Percentiles rank a stretch among this genome's conserved stretches.
Evolutionary conservation across 73 alveolate genomes (phyloP).

Genomic region (Paraurostyla sp.): DNA sequence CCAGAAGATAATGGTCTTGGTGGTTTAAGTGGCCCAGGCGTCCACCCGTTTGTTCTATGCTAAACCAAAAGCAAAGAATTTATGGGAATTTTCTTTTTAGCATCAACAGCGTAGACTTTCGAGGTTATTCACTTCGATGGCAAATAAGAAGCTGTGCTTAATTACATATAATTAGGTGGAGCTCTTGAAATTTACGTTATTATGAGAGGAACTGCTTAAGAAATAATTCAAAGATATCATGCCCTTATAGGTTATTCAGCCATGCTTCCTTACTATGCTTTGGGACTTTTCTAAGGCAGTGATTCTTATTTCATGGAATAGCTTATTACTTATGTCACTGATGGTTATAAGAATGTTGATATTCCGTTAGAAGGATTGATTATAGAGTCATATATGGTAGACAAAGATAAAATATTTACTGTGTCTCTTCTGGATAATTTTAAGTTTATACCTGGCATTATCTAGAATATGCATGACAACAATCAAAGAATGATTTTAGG

Average conservation of each 20-base stretch:
- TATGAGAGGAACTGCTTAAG: slow-evolving; percentile 60
- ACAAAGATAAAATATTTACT: slow-evolving; percentile 11
- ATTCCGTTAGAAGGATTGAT: slow-evolving; percentile 38
- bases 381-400: not conserved
- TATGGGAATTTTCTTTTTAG: slow-evolving; percentile 52
- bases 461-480: not conserved
- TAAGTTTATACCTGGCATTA: not conserved
- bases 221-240: slow-evolving; percentile 34
- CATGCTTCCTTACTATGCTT: slow-evolving; percentile 61
- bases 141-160: slow-evolving; percentile 12
- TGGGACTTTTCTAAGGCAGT: slow-evolving; percentile 49
- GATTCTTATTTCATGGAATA: not conserved
- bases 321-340: not conserved
- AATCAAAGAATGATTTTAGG: slow-evolving; percentile 12
- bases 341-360: not conserved
- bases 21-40: slow-evolving; percentile 40
- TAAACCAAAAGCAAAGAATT: slow-evolving; percentile 53
- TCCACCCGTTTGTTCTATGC: slow-evolving; percentile 47
- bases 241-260: slow-evolving; percentile 40
- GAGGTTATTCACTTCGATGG: slow-evolving; percentile 46
- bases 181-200: slow-evolving; percentile 33
- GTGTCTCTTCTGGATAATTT: slow-evolving; percentile 21
- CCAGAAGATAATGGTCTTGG: slow-evolving; percentile 58
- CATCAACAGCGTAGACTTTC: slow-evolving; percentile 15
- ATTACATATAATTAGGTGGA: slow-evolving; percentile 53